Base-by-base conservation (phyloP, 805 yeast species). In the Saccharomyces mikatae region DNA sequence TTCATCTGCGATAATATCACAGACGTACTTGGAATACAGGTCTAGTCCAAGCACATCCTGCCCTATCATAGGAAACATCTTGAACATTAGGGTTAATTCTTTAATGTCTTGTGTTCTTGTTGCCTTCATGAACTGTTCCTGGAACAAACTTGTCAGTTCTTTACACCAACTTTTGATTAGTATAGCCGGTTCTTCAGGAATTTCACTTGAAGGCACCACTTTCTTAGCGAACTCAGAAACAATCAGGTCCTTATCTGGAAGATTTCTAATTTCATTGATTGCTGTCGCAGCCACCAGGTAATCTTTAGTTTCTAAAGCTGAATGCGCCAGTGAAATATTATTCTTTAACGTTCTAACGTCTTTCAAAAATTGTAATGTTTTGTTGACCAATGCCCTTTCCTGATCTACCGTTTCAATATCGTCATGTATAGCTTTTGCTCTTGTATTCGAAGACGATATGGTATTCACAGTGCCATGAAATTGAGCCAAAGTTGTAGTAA, bases 31-130 rank as follows among this genome's bases (percentile, higher is more conserved):
- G 17, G 97, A 86, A 69, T 94, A 94, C 58, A 89, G 82, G 46
- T 80, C 81, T 47, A 94, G 71, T 0, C 99, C 99, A 17, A 78
- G 69, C 24, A 78, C 78, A 54, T 81, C 80, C 64, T 85, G 80
- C 6, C 88, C 88, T 46, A 94, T 84, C 52, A 91, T 74, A 10
- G 99, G 99, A 67, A 94, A 92, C 61, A 90, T 73, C 62, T 87
- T 86, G 73, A 92, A 94, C 67, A 83, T 88, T 54, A 83, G 76
- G 0, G 97, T 88, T 52, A 94, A 73, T 53, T 81, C 76, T 48
- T 80, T 83, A 53, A 88, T 88, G 61, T 89, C 82, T 52, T 80
- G 81, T 0, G 73, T 71, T 10, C 72, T 68, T 1, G 97, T 86
- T 0, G 97, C 96, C 46, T 76, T 76, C 49, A 77, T 77, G 69